phyloP scores from a whole-genome alignment of 768 basidiomycete species.

The Goffeauzyma gilvescens region DNA sequence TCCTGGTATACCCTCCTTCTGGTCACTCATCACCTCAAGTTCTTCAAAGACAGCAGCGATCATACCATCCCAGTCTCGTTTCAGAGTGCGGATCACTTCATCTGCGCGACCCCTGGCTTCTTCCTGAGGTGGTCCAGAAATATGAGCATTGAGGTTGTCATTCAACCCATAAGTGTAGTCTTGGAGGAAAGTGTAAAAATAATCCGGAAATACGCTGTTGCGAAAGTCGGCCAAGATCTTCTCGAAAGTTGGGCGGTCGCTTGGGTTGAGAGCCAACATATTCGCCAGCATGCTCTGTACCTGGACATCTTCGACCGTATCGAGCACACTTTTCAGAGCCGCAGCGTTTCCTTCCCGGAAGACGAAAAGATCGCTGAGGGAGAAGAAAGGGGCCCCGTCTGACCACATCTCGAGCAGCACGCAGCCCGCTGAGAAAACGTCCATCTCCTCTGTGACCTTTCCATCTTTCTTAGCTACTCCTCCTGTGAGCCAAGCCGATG shows the following conservation, averaged over 20 bases:
- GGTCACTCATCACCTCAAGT: not conserved
- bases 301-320: constrained; percentile 49
- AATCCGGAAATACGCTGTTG: constrained; percentile 68
- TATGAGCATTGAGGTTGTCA: too few relatives aligned
- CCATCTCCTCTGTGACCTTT: constrained; percentile 85
- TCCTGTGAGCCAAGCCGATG: constrained; percentile 10
- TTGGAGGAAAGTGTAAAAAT: constrained; percentile 85
- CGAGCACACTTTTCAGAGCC: constrained; percentile 47
- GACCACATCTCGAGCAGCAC: constrained; percentile 89
- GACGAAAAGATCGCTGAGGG: constrained; percentile 82
- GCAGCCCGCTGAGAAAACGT: constrained; percentile 85
- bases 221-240: constrained; percentile 53
- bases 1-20: not conserved
- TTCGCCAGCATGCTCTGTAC: constrained; percentile 61
- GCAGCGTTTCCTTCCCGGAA: constrained; percentile 70
- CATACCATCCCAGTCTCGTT: constrained; percentile 10
- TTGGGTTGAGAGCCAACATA: constrained; percentile 72
- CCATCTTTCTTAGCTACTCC: constrained; percentile 47
- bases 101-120: constrained; percentile 5
- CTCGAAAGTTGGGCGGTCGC: constrained; percentile 61
- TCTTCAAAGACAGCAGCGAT: constrained; percentile 7
- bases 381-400: constrained; percentile 83
- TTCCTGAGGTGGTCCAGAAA: too few relatives aligned
- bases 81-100: constrained; percentile 2
- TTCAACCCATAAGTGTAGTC: too few relatives aligned